phyloP scores from a whole-genome alignment of 1,139 yeast genomes.

The Candida sanyaensis region DNA sequence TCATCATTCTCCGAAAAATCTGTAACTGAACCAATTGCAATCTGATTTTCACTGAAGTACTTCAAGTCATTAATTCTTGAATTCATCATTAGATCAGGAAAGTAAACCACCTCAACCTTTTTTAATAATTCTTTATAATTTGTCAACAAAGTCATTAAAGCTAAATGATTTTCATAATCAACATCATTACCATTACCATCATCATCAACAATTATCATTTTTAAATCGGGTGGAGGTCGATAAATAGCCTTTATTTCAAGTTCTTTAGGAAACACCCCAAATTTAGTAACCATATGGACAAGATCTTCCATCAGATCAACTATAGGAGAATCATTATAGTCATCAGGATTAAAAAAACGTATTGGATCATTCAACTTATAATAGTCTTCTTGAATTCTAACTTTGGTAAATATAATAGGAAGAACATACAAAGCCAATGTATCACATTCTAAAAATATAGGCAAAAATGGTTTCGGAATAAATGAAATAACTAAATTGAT shows the following conservation, averaged over 20 bases:
- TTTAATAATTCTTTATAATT: background rate
- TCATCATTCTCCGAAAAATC: no score
- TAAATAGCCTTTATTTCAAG: no score
- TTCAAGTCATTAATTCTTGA: background rate
- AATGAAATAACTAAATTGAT: background rate
- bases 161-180: no score
- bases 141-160: no score
- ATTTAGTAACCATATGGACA: background rate
- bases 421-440: background rate
- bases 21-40: background rate
- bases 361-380: background rate
- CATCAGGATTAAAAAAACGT: no score
- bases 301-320: background rate
- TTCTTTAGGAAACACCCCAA: background rate
- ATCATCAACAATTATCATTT: no score
- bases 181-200: background rate
- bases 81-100: background rate
- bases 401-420: background rate
- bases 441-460: background rate
- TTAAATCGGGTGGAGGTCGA: no score
- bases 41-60: background rate
- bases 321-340: background rate
- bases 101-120: background rate
- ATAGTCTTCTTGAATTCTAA: background rate
- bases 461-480: background rate